Base-by-base conservation (phyloP, 768 basidiomycete species). In the Exsudoporus frostii region DNA sequence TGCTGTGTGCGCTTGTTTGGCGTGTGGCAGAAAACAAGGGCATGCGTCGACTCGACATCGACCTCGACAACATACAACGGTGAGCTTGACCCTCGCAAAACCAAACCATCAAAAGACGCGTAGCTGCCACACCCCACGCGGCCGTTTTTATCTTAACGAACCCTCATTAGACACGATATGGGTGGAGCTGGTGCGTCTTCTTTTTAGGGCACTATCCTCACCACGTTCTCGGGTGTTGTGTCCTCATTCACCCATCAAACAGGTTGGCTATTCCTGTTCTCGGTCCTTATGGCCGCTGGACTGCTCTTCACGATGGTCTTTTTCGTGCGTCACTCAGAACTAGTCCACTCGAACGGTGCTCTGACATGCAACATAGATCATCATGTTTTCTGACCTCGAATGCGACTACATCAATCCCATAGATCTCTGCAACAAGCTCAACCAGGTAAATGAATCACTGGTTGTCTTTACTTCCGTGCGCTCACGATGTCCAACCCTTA, bases 401-500 rank as follows among this genome's bases (percentile, higher is more conserved):
- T 97, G 93, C 79, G 94, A 97, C 81, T 98, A 98, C 76, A 96
- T 98, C 79, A 99, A 99, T 74, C 97, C 97, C 48, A 99, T 99
- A 83, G 97, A 99, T 73, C 86, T 98, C 36, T 98, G 97, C 76
- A 98, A 98, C 76, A 98, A 97, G 79, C 86, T 98, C 65, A 98
- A 98, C 70, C 91, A 94, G 74, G 96, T 96, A 59, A 42, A 79
- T 73, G 5, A 11, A 38, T 25, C 15, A 37, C 24, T 13, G 29
- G 40, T 22, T 51, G 5, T 45, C 20, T 22, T 24, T 46, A 1
- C 2, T 22, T 27, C 14, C 43, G 15, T 29, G 11, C 29, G 38
- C 52, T 54, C 57, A 48, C 32, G 29, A 15, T 20, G 33, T 44
- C 25, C 22, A 5, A 8, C 30, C n/a, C 48, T 22, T 62, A 99